These are phyloP conservation scores for Viola pubescens DNA, from an alignment of 441 rosid species.

Conservation along the genomic window DNA sequence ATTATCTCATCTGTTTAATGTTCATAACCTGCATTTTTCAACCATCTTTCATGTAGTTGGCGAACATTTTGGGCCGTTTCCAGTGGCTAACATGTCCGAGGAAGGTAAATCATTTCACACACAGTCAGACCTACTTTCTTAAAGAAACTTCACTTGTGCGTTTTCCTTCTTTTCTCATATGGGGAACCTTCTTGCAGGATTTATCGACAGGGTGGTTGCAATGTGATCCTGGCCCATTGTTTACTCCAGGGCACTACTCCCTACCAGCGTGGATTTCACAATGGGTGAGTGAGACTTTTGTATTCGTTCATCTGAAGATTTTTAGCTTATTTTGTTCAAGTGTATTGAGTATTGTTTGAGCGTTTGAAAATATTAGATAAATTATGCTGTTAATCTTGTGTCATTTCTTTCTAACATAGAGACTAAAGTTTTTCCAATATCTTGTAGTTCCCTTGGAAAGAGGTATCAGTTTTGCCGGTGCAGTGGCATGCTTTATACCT, in stretches of 20 bases:
- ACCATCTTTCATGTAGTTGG: constrained; percentile 47
- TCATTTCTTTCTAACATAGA: not conserved
- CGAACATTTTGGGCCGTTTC: constrained; percentile 69
- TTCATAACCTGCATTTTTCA: not conserved
- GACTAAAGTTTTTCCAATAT: not conserved
- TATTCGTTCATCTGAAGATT: too few relatives aligned
- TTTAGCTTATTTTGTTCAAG: too few relatives aligned
- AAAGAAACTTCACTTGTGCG: not conserved
- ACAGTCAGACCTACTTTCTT: not conserved
- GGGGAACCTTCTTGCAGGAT: constrained; percentile 40
- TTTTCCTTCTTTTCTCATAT: constrained; percentile 6
- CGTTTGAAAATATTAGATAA: too few relatives aligned
- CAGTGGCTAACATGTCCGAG: constrained; percentile 91
- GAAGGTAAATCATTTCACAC: constrained; percentile 42
- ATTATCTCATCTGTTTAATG: not conserved
- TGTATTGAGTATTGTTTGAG: too few relatives aligned
- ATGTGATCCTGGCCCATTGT: constrained; percentile 83
- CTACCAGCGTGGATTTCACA: constrained; percentile 49
- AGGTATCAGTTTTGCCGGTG: constrained; percentile 56
- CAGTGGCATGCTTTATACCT: constrained; percentile 87
- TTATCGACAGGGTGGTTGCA: constrained; percentile 84
- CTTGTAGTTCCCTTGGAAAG: constrained; percentile 73
- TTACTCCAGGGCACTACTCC: constrained; percentile 48
- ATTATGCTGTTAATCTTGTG: not conserved
- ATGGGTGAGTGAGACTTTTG: constrained; percentile 38